Base-by-base conservation (phyloP, 2,329 filamentous ascomycete species). In the Cercospora nicotianae region DNA sequence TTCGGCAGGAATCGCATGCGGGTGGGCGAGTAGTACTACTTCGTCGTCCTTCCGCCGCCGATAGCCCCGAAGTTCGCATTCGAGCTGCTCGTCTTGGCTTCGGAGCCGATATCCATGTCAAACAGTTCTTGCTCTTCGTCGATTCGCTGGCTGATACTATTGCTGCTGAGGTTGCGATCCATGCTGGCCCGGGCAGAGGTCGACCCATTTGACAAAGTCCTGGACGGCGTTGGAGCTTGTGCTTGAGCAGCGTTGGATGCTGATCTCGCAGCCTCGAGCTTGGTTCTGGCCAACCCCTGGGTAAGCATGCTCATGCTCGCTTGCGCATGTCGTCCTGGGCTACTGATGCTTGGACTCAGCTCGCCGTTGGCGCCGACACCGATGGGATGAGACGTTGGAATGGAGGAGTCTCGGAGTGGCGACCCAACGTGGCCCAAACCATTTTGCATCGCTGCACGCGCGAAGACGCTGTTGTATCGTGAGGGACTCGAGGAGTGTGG, bases 341-440 rank as follows among this genome's bases (percentile, higher is more conserved):
- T 87, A 20, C 85, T 83, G 48, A 88, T 75, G 67, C 67, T 70
- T 83, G 42, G 84, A 79, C 55, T 83, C 36, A 75, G 63, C 20
- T 76, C 74, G 57, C 75, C 72, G 53, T 72, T 72, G 10, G 67
- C 53, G 12, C 70, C 36, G 45, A 63, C 57, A 63, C 63, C 63
- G 26, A 63, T n/a, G 23, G 71, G 66, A 59, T 68, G 68, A 67
- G 70, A 70, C 28, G 70, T 70, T n/a, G 73, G 69, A 51, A 70
- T 66, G 10, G 73, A 63, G 81, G 81, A 57, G 75, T 89, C 88
- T 61, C 88, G 87, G 0, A 90, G 83, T 9, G 89, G 89, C 3
- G 89, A 90, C 42, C 89, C 89, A 55, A 90, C 84, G 74, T 89
- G 87, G 55, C 87, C 86, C 64, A 84, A 18, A 82, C 83, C 66